These are phyloP conservation scores for Saccharomyces mikatae DNA, from an alignment of 805 yeast genomes.

Conservation along the genomic window DNA sequence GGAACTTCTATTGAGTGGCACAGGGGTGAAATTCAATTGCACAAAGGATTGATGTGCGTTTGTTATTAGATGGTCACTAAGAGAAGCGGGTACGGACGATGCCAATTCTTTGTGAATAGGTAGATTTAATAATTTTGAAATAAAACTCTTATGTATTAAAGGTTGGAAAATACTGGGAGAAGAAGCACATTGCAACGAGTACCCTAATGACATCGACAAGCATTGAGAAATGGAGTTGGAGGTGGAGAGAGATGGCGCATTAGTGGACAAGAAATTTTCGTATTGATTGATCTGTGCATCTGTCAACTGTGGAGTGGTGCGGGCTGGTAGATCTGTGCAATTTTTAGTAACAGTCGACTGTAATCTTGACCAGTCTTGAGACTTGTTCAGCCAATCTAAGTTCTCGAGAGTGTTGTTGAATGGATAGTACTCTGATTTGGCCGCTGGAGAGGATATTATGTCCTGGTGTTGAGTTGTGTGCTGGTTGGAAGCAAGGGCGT, in stretches of 20 bases:
- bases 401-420: constrained; percentile 17
- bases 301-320: not conserved
- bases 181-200: not conserved
- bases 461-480: not conserved
- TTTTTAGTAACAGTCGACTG: constrained; percentile 11
- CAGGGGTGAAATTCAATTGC: constrained; percentile 22
- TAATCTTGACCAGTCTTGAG: constrained; percentile 20
- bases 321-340: not conserved
- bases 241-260: not conserved
- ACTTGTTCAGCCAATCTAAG: constrained; percentile 22
- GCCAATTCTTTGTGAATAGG: not conserved
- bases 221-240: not conserved
- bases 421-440: constrained; percentile 7
- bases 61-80: not conserved
- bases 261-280: not conserved
- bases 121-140: not conserved
- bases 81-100: not conserved
- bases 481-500: constrained; percentile 11
- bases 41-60: constrained; percentile 16
- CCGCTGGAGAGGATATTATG: not conserved
- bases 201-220: not conserved
- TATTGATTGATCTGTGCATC: not conserved
- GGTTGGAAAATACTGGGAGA: not conserved
- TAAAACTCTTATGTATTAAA: not conserved
- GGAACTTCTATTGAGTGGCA: not conserved